Conservation (phyloP, 2,329 filamentous ascomycete species). For the Ophiognomonia clavigignenti-juglandacearum region DNA sequence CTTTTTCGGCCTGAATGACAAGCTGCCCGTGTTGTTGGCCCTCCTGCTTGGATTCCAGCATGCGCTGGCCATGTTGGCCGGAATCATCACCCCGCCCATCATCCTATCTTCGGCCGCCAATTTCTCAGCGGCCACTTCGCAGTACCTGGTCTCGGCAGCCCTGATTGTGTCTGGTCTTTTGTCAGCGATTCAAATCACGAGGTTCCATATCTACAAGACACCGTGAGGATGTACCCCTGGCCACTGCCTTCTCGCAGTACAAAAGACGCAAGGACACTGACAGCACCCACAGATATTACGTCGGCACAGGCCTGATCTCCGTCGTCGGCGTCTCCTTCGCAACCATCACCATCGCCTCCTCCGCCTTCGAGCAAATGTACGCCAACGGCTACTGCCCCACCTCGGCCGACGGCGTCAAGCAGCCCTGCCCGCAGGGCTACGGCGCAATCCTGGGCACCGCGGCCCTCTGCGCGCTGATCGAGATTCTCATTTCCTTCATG, state of each 20-base stretch:
- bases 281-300: constrained; percentile 52
- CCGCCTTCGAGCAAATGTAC: constrained; percentile 75
- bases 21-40: constrained; percentile 70
- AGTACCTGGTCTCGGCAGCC: constrained; percentile 75
- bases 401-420: constrained; percentile 55
- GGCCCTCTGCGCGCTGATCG: constrained; percentile 60
- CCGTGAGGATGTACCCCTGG: constrained; percentile 40
- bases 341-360: constrained; percentile 68
- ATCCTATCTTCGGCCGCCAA: constrained; percentile 64
- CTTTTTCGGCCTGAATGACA: constrained; percentile 80
- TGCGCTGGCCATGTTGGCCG: constrained; percentile 69
- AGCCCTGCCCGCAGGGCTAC: constrained; percentile 73
- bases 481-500: constrained; percentile 71
- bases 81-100: constrained; percentile 73
- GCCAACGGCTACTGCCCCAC: constrained; percentile 61
- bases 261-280: not conserved
- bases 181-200: constrained; percentile 70
- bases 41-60: constrained; percentile 76
- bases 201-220: constrained; percentile 67
- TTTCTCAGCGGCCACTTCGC: constrained; percentile 53
- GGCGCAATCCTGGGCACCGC: constrained; percentile 70
- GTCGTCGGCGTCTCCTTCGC: constrained; percentile 77
- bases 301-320: constrained; percentile 75
- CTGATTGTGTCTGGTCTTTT: constrained; percentile 75
- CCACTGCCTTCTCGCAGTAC: not conserved